A percentile compares a stretch with the other conserved stretches of the same genome.
Conservation (phyloP, 2,329 filamentous ascomycete species). For the Trichoderma atrobrunneum region DNA sequence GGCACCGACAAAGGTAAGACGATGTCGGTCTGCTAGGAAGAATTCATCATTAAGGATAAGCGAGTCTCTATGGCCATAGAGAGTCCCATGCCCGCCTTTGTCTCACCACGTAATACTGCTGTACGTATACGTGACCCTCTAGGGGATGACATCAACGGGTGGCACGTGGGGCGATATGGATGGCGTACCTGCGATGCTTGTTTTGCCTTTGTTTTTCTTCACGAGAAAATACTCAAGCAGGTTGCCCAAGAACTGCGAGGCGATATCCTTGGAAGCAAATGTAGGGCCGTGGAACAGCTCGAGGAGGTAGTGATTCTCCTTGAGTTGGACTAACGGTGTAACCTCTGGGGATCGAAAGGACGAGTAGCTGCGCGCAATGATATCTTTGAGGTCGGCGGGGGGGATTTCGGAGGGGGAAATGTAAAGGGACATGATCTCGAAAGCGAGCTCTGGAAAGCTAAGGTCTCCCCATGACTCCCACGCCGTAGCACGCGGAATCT, state of each 20-base stretch:
- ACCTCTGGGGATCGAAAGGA: conserved; percentile 69
- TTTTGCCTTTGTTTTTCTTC: conserved; percentile 68
- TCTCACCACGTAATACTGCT: not conserved
- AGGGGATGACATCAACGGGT: not conserved
- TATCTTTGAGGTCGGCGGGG: conserved; percentile 70
- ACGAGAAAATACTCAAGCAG: conserved; percentile 86
- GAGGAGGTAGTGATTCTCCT: conserved; percentile 76
- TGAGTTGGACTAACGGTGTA: conserved; percentile 76
- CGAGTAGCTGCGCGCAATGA: conserved; percentile 81
- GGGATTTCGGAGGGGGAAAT: conserved; percentile 84
- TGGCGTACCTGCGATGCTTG: conserved; percentile 46
- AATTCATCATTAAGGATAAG: not conserved
- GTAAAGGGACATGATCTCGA: conserved; percentile 82
- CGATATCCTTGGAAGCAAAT: conserved; percentile 88
- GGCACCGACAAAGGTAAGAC: conserved; percentile 81
- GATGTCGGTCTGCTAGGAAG: conserved; percentile 58
- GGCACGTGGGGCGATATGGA: not conserved
- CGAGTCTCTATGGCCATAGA: not conserved
- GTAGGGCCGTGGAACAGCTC: conserved; percentile 97
- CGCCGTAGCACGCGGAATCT: conserved; percentile 55
- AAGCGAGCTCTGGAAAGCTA: conserved; percentile 77
- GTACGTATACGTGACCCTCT: conserved; percentile 7
- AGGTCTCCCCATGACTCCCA: conserved; percentile 67
- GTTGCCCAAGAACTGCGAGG: conserved; percentile 93
- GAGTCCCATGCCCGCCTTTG: not conserved